Conservation (phyloP, 371 early-diverging fungal species). For the Mortierella sp. region DNA sequence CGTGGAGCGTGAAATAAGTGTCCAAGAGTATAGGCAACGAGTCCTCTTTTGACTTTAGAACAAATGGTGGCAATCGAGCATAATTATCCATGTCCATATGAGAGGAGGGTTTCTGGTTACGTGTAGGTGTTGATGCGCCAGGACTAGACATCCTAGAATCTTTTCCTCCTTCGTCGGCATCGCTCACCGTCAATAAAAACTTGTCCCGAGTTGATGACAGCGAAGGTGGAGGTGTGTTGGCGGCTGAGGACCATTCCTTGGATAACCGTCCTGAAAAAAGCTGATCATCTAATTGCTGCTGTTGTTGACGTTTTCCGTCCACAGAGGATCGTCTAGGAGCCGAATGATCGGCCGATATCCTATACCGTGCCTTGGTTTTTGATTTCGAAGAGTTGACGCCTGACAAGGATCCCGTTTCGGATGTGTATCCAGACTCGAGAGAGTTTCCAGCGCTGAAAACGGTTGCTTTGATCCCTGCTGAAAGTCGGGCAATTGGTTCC, state of each 20-base stretch:
- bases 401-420: slow-evolving; percentile 32
- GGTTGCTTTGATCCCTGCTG: slow-evolving; percentile 46
- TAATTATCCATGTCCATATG: background rate
- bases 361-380: slow-evolving; percentile 14
- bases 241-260: slow-evolving; percentile 2
- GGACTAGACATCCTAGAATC: background rate
- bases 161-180: background rate
- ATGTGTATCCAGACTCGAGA: slow-evolving; percentile 27
- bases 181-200: slow-evolving; percentile 8
- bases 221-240: slow-evolving; percentile 18
- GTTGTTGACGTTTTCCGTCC: slow-evolving; percentile 8
- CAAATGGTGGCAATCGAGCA: slow-evolving; percentile 20
- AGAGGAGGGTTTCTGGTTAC: background rate
- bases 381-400: slow-evolving; percentile 2
- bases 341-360: slow-evolving; percentile 14
- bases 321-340: background rate
- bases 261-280: slow-evolving; percentile 1
- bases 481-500: slow-evolving; percentile 47
- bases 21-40: slow-evolving; percentile 33
- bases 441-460: slow-evolving; percentile 28
- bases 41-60: slow-evolving; percentile 6
- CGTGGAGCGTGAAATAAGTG: slow-evolving; percentile 46
- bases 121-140: background rate
- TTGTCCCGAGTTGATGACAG: slow-evolving; percentile 6
- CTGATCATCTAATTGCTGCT: slow-evolving; percentile 7